phyloP scores from a whole-genome alignment of 345 rosid genomes.

The Rhodamnia rubescens region DNA sequence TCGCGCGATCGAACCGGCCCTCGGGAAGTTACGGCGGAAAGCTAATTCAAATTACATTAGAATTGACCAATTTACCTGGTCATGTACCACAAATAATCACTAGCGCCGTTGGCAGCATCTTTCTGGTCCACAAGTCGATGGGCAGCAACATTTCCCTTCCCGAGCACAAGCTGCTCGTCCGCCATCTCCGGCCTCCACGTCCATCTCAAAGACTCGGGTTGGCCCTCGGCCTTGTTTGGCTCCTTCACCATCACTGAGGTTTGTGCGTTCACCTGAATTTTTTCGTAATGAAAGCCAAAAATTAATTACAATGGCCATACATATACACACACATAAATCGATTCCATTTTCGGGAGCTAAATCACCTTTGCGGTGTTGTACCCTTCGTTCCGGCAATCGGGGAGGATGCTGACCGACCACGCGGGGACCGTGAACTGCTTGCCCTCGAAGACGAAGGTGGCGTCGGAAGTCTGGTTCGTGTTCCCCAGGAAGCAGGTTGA shows the following conservation, averaged over 20 bases:
- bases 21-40: no score
- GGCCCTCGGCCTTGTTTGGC: conserved; percentile 15
- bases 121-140: conserved; percentile 48
- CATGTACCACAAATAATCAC: conserved; percentile 69
- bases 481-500: conserved; percentile 52
- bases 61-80: conserved; percentile 29
- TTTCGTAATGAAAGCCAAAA: no score
- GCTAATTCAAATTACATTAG: neutral
- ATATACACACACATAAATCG: no score
- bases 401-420: conserved; percentile 67
- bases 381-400: conserved; percentile 39
- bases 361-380: conserved; percentile 59
- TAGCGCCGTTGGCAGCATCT: conserved; percentile 24
- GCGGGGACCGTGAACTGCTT: conserved; percentile 33
- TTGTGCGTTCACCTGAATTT: conserved; percentile 34
- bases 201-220: conserved; percentile 32
- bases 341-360: neutral
- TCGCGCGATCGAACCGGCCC: no score
- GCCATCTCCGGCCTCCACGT: conserved; percentile 46
- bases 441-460: conserved; percentile 33
- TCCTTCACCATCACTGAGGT: conserved; percentile 29
- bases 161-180: conserved; percentile 7
- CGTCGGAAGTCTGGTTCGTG: conserved; percentile 27
- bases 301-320: neutral
- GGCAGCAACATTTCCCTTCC: conserved; percentile 19